Evolutionary conservation across 2,329 filamentous ascomycete species (phyloP).

Genomic region (Calonectria montana): DNA sequence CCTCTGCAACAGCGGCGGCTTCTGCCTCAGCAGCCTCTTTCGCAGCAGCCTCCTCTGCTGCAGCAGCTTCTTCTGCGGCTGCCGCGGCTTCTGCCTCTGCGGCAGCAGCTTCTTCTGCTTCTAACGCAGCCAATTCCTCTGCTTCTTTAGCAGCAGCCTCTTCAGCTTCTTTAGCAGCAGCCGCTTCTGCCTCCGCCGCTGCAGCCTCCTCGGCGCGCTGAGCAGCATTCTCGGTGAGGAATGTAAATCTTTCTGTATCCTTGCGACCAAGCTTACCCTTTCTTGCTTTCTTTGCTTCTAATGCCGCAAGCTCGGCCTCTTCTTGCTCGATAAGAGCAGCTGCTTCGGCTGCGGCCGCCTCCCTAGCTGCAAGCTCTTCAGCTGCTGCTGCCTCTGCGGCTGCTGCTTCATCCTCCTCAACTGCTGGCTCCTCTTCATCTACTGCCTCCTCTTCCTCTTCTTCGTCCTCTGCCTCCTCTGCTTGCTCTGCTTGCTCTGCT

Average conservation of each 20-base stretch:
- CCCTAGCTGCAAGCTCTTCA: constrained; percentile 28
- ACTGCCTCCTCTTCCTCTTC: constrained; percentile 31
- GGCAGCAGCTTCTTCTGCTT: constrained; percentile 44
- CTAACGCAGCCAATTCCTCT: constrained; percentile 23
- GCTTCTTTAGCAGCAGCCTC: constrained; percentile 35
- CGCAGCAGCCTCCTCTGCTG: constrained; percentile 35
- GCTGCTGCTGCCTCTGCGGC: constrained; percentile 33
- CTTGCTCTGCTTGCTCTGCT: constrained; percentile 26
- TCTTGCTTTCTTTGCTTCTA: constrained; percentile 50
- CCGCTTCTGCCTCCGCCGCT: constrained; percentile 25
- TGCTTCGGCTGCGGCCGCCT: constrained; percentile 24
- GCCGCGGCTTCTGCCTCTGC: constrained; percentile 6
- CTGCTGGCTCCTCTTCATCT: constrained; percentile 20
- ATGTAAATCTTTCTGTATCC: constrained; percentile 22
- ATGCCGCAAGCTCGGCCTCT: constrained; percentile 53
- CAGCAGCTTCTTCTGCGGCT: constrained; percentile 12
- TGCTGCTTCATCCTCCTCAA: constrained; percentile 46
- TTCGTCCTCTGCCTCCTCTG: constrained; percentile 28
- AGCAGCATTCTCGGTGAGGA: constrained; percentile 19
- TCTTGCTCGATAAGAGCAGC: constrained; percentile 43
- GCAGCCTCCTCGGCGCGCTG: constrained; percentile 23
- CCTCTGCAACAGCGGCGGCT: constrained; percentile 13
- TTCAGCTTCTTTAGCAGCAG: constrained; percentile 36
- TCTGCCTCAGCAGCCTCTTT: constrained; percentile 34
- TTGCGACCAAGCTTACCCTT: constrained; percentile 39